These are phyloP conservation scores for Paecilomyces dactylethromorphus DNA, from an alignment of 2,329 filamentous ascomycete species.

Conservation along the genomic window DNA sequence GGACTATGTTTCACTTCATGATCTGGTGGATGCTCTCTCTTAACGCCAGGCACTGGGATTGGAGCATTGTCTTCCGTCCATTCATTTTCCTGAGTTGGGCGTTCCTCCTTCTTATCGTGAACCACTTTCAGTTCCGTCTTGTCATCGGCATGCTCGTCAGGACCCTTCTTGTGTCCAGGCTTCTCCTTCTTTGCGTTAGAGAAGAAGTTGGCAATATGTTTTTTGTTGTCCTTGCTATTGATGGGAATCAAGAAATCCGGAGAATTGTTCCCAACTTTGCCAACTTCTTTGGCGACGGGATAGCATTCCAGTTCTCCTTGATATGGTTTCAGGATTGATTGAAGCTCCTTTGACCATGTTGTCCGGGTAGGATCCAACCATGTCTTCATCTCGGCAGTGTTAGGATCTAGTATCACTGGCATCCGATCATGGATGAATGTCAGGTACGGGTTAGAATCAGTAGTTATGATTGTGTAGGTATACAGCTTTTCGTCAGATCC, in stretches of 20 bases:
- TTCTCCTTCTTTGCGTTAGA: slow-evolving; percentile 43
- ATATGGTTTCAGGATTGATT: slow-evolving; percentile 72
- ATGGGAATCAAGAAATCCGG: slow-evolving; percentile 76
- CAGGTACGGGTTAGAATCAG: slow-evolving; percentile 73
- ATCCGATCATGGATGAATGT: slow-evolving; percentile 89
- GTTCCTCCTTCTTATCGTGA: slow-evolving; percentile 13
- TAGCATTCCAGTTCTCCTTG: slow-evolving; percentile 76
- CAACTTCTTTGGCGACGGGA: slow-evolving; percentile 79
- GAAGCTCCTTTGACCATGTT: slow-evolving; percentile 73
- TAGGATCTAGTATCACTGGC: slow-evolving; percentile 83
- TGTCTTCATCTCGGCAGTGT: slow-evolving; percentile 59
- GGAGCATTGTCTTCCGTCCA: slow-evolving; percentile 48
- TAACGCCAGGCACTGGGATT: slow-evolving; percentile 39
- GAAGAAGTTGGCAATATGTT: slow-evolving; percentile 93
- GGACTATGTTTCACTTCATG: slow-evolving; percentile 7
- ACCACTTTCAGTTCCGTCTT: slow-evolving; percentile 25
- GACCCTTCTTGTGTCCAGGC: background rate
- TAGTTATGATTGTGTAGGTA: slow-evolving; percentile 93
- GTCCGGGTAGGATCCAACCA: slow-evolving; percentile 72
- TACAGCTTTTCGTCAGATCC: slow-evolving; percentile 65
- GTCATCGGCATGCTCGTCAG: slow-evolving; percentile 18
- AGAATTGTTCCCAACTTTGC: slow-evolving; percentile 89
- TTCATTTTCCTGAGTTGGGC: slow-evolving; percentile 38
- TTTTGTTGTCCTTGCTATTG: slow-evolving; percentile 80
- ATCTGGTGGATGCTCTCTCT: slow-evolving; percentile 41